phyloP scores from a whole-genome alignment of 1,139 yeast species.

The Blastobotrys ciferrii region DNA sequence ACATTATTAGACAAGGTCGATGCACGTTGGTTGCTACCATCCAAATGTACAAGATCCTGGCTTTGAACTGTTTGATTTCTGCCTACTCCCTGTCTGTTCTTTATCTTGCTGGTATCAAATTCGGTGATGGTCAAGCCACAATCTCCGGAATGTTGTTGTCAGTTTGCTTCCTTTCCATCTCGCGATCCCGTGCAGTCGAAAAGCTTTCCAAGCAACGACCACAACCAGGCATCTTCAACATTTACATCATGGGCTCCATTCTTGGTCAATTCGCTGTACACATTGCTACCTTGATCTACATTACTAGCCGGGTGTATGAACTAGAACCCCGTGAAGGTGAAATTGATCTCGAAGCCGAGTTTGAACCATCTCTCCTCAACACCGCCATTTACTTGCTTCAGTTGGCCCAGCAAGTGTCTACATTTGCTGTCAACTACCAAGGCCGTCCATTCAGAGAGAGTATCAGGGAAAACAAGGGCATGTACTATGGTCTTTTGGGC shows the following conservation, averaged over 20 bases:
- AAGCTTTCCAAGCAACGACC: slow-evolving; percentile 93
- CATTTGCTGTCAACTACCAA: slow-evolving; percentile 96
- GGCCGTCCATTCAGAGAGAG: slow-evolving; percentile 97
- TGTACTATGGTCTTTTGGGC: slow-evolving; percentile 93
- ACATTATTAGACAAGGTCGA: slow-evolving; percentile 96
- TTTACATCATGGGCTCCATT: slow-evolving; percentile 95
- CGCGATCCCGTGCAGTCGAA: slow-evolving; percentile 89
- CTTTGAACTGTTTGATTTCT: slow-evolving; percentile 92
- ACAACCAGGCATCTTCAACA: slow-evolving; percentile 94
- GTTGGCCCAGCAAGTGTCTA: slow-evolving; percentile 93
- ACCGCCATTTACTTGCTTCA: slow-evolving; percentile 95
- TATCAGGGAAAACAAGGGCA: slow-evolving; percentile 86
- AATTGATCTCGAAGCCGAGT: slow-evolving; percentile 85
- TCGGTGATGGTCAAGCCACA: slow-evolving; percentile 97
- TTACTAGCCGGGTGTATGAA: slow-evolving; percentile 76
- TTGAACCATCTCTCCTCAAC: slow-evolving; percentile 84
- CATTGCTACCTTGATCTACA: slow-evolving; percentile 74
- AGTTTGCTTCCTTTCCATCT: slow-evolving; percentile 92
- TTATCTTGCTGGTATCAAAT: slow-evolving; percentile 95
- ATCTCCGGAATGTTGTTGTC: slow-evolving; percentile 86
- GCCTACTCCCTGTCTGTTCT: slow-evolving; percentile 94
- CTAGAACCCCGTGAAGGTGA: slow-evolving; percentile 90
- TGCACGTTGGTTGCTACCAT: slow-evolving; percentile 96
- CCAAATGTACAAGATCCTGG: slow-evolving; percentile 97
- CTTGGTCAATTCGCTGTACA: slow-evolving; percentile 96